phyloP scores from a whole-genome alignment of 2,329 filamentous ascomycete genomes.

The Beauveria australis region DNA sequence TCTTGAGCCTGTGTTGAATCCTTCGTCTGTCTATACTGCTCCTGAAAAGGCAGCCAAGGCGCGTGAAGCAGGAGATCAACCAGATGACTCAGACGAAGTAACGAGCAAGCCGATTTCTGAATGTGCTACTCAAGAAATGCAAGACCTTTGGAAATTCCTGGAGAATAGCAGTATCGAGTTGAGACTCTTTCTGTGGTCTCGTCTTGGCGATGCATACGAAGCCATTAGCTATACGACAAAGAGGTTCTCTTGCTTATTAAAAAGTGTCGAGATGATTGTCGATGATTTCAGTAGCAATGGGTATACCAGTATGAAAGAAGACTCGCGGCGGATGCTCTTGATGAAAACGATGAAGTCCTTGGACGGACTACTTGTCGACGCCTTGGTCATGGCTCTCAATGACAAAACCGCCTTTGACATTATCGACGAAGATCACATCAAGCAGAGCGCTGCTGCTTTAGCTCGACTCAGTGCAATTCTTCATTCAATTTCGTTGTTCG shows the following conservation, averaged over 20 bases:
- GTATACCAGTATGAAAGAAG: constrained; percentile 47
- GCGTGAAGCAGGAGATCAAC: background rate
- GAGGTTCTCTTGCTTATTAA: constrained; percentile 77
- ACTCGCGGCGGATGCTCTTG: constrained; percentile 61
- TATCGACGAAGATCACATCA: constrained; percentile 71
- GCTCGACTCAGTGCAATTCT: constrained; percentile 65
- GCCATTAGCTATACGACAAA: constrained; percentile 81
- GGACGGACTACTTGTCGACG: constrained; percentile 65
- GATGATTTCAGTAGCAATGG: constrained; percentile 54
- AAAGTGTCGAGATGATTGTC: constrained; percentile 77
- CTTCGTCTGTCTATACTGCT: constrained; percentile 42
- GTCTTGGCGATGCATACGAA: constrained; percentile 81
- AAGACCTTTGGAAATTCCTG: constrained; percentile 80
- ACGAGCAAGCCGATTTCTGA: constrained; percentile 38
- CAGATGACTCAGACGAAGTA: constrained; percentile 14
- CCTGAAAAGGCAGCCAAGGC: background rate
- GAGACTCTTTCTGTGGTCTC: constrained; percentile 80
- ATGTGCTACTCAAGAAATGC: constrained; percentile 48
- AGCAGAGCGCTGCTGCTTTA: constrained; percentile 62
- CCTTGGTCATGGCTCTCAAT: constrained; percentile 61
- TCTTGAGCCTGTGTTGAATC: constrained; percentile 84
- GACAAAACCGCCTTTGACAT: constrained; percentile 70
- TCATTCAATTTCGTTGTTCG: constrained; percentile 71
- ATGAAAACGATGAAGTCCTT: constrained; percentile 71
- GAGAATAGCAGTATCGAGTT: constrained; percentile 73